Percentiles rank a stretch among this genome's conserved stretches.
phyloP scores from a whole-genome alignment of 2,329 filamentous ascomycete species.

The Fusarium setosum region DNA sequence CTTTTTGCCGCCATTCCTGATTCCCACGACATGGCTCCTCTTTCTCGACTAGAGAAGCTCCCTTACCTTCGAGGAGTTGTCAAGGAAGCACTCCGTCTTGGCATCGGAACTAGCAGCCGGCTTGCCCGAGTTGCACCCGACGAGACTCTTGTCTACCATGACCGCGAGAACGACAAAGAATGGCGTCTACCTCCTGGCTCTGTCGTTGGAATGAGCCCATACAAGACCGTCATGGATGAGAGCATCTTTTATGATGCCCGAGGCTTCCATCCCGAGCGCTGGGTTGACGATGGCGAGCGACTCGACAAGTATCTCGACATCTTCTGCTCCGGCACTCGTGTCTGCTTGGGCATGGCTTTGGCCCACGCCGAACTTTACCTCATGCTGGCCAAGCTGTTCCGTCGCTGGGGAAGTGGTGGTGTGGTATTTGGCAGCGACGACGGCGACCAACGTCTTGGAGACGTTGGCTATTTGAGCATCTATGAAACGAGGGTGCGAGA shows the following conservation, averaged over 20 bases:
- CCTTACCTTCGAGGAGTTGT: conserved; percentile 63
- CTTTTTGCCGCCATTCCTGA: conserved; percentile 49
- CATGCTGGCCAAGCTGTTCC: conserved; percentile 51
- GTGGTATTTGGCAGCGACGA: conserved; percentile 44
- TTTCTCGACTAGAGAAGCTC: conserved; percentile 48
- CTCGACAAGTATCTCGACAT: conserved; percentile 49
- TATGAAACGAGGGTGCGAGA: conserved; percentile 50
- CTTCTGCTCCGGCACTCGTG: conserved; percentile 50
- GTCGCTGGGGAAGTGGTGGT: conserved; percentile 50
- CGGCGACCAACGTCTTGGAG: conserved; percentile 47
- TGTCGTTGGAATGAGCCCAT: conserved; percentile 52
- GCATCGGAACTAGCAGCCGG: conserved; percentile 59
- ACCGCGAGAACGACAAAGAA: conserved; percentile 39
- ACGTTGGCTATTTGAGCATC: conserved; percentile 49
- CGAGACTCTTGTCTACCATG: conserved; percentile 46
- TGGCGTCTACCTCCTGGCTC: conserved; percentile 49
- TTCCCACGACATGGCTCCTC: conserved; percentile 39
- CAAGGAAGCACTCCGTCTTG: conserved; percentile 61
- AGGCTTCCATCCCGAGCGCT: conserved; percentile 50
- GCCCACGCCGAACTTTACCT: conserved; percentile 53
- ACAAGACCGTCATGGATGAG: conserved; percentile 49
- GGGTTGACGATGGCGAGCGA: conserved; percentile 47
- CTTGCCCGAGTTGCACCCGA: conserved; percentile 60
- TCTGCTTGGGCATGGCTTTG: conserved; percentile 52
- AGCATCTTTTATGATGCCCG: conserved; percentile 47